phyloP scores from a whole-genome alignment of 345 rosid species.

The Stellera chamaejasme region DNA sequence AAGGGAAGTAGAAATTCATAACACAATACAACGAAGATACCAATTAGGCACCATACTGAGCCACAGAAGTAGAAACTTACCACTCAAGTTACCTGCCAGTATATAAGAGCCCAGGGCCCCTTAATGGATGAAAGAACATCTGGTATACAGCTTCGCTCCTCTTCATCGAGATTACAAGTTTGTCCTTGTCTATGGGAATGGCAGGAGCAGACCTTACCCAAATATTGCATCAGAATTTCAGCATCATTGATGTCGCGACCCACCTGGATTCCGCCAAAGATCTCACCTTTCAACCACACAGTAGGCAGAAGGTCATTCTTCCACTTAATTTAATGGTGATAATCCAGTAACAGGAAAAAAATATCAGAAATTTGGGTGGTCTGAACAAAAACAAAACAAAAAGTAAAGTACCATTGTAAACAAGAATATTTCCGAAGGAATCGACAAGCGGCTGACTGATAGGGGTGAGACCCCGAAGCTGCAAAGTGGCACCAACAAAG shows the following conservation, averaged over 20 bases:
- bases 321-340: background rate
- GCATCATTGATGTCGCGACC: conserved; percentile 53
- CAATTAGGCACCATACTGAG: background rate
- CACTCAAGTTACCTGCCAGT: conserved; percentile 70
- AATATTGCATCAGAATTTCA: conserved; percentile 41
- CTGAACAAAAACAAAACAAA: background rate
- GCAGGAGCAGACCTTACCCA: conserved; percentile 38
- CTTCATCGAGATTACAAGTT: conserved; percentile 17
- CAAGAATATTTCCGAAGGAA: conserved; percentile 46
- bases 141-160: conserved; percentile 28
- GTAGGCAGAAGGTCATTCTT: conserved; percentile 7
- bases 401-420: conserved; percentile 48
- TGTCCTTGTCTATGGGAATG: conserved; percentile 12
- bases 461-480: conserved; percentile 61
- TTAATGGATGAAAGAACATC: conserved; percentile 63
- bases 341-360: background rate
- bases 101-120: conserved; percentile 86
- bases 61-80: conserved; percentile 19
- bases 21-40: background rate
- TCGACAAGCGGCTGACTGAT: conserved; percentile 59
- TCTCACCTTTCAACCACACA: conserved; percentile 45
- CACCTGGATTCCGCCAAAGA: conserved; percentile 66
- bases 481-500: conserved; percentile 71
- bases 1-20: conserved; percentile 3
- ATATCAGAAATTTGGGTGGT: background rate